Evolutionary conservation across 2,329 filamentous ascomycete genomes (phyloP), one percentile per base, ranked within the genome.

Genomic region (Orbilia oligospora): DNA sequence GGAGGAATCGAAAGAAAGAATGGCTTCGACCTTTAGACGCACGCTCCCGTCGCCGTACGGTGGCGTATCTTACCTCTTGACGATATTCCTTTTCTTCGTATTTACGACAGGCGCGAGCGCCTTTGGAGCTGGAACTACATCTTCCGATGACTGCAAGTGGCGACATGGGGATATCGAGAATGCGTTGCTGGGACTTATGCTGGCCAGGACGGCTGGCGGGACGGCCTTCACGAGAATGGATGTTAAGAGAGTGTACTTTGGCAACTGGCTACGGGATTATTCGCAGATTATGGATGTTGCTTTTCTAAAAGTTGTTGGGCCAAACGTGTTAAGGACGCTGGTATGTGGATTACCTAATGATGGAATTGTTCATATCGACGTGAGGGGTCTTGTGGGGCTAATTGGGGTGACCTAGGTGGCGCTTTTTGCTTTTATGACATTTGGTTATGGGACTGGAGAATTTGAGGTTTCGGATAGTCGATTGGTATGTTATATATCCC

Each of bases 261-360:
- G 80, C 64, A 80, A 64, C 76, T 81, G 61, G 80, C 89, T 97
- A 41, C 90, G 90, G 71, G 94, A 97, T 85, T 97, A 97, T 85
- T 96, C 92, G 68, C 94, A 97, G 85, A 94, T 94, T 80, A 92
- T 97, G 82, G 94, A 97, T 84, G 93, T 97, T 61, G 94, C 93
- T 80, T 96, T 93, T 4, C 90, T 97, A 85, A 97, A 97, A 86
- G 89, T 91, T 82, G 94, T 97, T 80, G 94, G 92, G 71, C 91
- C 93, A 65, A 93, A 97, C 85, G 94, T 94, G 75, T 97, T 97
- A 83, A 91, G 94, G 30, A 92, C 97, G 64, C 87, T 97, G 48
- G 67, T 78, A 71, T 64, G 67, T 22, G 36, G 33, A 61, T 61
- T 44, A 68, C 65, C 20, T 68, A 53, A 66, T 56, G 51, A 24